Evolutionary conservation across 2,329 filamentous ascomycete species (phyloP).

Genomic region (Aureobasidium sp.): DNA sequence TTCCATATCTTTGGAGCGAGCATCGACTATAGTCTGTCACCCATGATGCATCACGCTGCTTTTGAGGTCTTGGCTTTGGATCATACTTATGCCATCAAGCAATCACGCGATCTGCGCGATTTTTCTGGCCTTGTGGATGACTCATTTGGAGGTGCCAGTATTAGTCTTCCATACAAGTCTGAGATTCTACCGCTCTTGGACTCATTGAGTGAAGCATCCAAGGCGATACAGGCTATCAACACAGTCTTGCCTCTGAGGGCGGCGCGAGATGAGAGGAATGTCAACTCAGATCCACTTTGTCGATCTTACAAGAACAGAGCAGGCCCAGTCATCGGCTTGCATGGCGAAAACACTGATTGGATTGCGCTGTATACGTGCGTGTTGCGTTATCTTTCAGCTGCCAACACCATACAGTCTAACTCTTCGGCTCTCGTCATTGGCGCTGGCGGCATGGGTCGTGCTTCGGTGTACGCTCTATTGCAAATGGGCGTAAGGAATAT

Average conservation of each 20-base stretch:
- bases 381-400: slow-evolving; percentile 63
- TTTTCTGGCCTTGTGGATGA: slow-evolving; percentile 59
- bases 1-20: slow-evolving; percentile 69
- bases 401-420: slow-evolving; percentile 49
- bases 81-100: slow-evolving; percentile 59
- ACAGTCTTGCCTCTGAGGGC: slow-evolving; percentile 64
- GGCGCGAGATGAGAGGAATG: slow-evolving; percentile 46
- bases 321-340: slow-evolving; percentile 60
- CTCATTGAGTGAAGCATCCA: slow-evolving; percentile 63
- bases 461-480: slow-evolving; percentile 70
- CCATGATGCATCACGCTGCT: slow-evolving; percentile 69
- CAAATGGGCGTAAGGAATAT: slow-evolving; percentile 71
- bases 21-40: slow-evolving; percentile 65
- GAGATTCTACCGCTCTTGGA: slow-evolving; percentile 59
- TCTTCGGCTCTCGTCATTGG: slow-evolving; percentile 50
- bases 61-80: slow-evolving; percentile 60
- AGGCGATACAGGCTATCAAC: slow-evolving; percentile 69
- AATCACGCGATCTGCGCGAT: slow-evolving; percentile 54
- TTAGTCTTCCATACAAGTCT: slow-evolving; percentile 68
- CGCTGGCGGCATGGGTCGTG: slow-evolving; percentile 68
- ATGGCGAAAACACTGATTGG: slow-evolving; percentile 78
- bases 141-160: slow-evolving; percentile 63
- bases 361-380: slow-evolving; percentile 70
- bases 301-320: slow-evolving; percentile 47
- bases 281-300: slow-evolving; percentile 38